These are phyloP conservation scores for Solanum paucissectum DNA, from an alignment of 257 asterid species.

Conservation along the genomic window DNA sequence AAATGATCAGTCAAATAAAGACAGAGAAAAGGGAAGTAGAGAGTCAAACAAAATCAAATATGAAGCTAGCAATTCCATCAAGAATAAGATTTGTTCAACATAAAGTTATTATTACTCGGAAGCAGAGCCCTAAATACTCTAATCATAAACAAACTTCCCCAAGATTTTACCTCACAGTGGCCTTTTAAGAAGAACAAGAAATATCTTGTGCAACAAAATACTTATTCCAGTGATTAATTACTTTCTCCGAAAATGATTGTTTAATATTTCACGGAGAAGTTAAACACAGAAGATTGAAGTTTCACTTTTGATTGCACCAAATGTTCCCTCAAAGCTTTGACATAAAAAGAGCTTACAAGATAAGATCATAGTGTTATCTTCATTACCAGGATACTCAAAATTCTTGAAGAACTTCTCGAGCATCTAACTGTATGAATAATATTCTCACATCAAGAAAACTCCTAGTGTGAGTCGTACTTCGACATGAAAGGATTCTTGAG, in stretches of 20 bases:
- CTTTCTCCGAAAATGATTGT: not conserved
- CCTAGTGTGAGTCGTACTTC: not conserved
- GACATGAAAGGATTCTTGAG: not conserved
- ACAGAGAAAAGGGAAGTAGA: not conserved
- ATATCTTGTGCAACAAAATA: not conserved
- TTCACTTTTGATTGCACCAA: not conserved
- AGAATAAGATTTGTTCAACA: not conserved
- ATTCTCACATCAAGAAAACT: not conserved
- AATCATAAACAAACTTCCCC: not conserved
- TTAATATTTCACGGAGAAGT: not conserved
- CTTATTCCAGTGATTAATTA: not conserved
- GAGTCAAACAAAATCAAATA: not conserved
- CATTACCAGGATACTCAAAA: not conserved
- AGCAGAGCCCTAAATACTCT: not conserved
- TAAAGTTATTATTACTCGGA: not conserved
- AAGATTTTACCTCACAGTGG: not conserved
- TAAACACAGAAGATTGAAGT: not conserved
- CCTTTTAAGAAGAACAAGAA: not conserved
- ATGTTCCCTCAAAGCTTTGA: not conserved
- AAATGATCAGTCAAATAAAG: not conserved
- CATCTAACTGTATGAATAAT: not conserved
- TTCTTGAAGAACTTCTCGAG: not conserved
- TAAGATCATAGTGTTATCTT: not conserved
- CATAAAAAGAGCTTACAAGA: not conserved
- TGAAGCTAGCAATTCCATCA: not conserved